Base-by-base conservation (phyloP, 106 monocot species). In the Gastrodia elata region DNA sequence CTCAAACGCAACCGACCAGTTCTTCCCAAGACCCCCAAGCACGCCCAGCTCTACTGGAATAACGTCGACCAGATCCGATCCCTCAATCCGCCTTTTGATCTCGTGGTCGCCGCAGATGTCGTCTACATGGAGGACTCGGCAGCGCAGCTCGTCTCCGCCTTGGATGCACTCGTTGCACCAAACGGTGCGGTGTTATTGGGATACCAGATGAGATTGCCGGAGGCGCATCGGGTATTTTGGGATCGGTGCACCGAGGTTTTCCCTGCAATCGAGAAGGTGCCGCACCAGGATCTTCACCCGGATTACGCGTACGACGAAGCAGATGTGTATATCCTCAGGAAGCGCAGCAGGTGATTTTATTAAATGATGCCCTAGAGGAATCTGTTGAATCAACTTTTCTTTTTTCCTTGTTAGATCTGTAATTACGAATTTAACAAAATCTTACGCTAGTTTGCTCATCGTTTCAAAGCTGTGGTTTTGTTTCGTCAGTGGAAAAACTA, bases 111-210 rank as follows among this genome's bases (percentile, higher is more conserved):
- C 27, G 91, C 98, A 7, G 98, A 98, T 77, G 98, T 98, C 58
- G 93, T 98, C 30, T 98, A 98, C 77, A 81, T 93, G 85, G 91
- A 91, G 78, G 98, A 98, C 39, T 91, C 91, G 1, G 98, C 83
- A 0, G 28, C 38, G 36, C 83, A 79, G 40, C 87, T 98, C 3
- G 86, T 98, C 35, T 75, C 74, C 22, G 91, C 98, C 39, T 91
- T 98, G 91, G 87, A 91, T 27, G 77, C 78, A 6, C 86, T 98
- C 30, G 77, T 93, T 26, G 77, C 68, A 11, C 67, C 73, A 13
- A 77, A 81, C n/a, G 98, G 98, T 2, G 80, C 73, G 25, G 93
- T 93, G 34, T 65, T 98, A 14, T 80, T 98, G 14, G 98, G 93
- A 16, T 98, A 98, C 71, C 98, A 98, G 84, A 39, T 98, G 22